Base-by-base conservation (phyloP, 2,329 filamentous ascomycete genomes). In the Rhytidhysteron rufulum region DNA sequence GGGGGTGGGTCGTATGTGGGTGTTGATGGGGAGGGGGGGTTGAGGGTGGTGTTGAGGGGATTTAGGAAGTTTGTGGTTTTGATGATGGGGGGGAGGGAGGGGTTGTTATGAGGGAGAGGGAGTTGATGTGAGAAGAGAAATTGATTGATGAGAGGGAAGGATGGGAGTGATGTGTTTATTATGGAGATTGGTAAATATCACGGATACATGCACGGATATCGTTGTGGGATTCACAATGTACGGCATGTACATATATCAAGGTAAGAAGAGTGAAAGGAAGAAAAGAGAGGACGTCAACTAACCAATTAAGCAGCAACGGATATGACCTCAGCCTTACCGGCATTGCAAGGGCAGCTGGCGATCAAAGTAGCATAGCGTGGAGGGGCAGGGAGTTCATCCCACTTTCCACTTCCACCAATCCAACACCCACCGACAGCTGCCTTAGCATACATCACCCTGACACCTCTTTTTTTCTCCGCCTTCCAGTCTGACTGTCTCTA, bases 301-400 rank as follows among this genome's bases (percentile, higher is more conserved):
- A 13, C 35, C 18, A 30, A 29, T 37, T n/a, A 30, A 16, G n/a
- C n/a, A n/a, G n/a, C n/a, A 30, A 30, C 11, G 17, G 16, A 22
- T 17, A 4, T 4, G 3, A 24, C 33, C 10, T 30, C 34, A 29
- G 35, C 35, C 35, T 37, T 36, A 36, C 27, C 34, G 19, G 33
- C 33, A 24, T 19, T 33, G 17, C 34, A 36, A 24, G n/a, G 22
- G 19, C 22, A 25, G n/a, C n/a, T n/a, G n/a, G n/a, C n/a, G n/a
- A n/a, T n/a, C n/a, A n/a, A n/a, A n/a, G n/a, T n/a, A n/a, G n/a
- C n/a, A 29, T 27, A 30, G 22, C 19, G 24, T 37, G 35, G 35
- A 29, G 35, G 35, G 35, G 22, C 20, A 18, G 10, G 21, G 18
- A 19, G 21, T 8, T 27, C 24, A 7, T 7, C 13, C 24, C 24